Conservation (phyloP, 2,329 filamentous ascomycete species). For the Cyphellophora europaea region DNA sequence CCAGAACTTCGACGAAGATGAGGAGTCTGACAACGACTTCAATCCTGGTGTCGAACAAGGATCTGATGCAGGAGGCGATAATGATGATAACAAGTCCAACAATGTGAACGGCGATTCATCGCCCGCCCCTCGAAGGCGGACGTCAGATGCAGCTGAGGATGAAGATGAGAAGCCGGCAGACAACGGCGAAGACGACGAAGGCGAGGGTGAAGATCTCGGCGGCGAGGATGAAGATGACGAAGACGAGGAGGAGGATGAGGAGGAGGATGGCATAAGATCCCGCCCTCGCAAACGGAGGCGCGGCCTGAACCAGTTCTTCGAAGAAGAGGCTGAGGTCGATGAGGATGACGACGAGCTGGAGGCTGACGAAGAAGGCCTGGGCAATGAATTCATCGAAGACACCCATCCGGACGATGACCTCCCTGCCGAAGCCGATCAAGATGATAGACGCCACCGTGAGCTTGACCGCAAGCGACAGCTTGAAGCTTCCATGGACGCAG, state of each 20-base stretch:
- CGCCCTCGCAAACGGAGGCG: conserved; percentile 67
- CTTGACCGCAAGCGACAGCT: conserved; percentile 86
- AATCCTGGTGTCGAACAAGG: conserved; percentile 68
- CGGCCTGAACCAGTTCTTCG: conserved; percentile 78
- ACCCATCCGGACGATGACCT: conserved; percentile 84
- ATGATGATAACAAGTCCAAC: conserved; percentile 20
- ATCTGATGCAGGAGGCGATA: conserved; percentile 63
- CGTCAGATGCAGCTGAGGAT: conserved; percentile 26
- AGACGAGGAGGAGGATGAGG: conserved; percentile 26
- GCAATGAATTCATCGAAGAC: conserved; percentile 79
- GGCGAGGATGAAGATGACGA: conserved; percentile 43
- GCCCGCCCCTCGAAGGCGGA: conserved; percentile 30
- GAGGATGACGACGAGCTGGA: conserved; percentile 81
- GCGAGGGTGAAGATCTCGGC: conserved; percentile 28
- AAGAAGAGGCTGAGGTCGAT: conserved; percentile 97
- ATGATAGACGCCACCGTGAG: conserved; percentile 87
- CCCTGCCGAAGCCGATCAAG: conserved; percentile 64
- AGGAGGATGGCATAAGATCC: conserved; percentile 33
- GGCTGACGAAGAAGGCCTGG: conserved; percentile 81
- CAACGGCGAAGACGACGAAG: conserved; percentile 25
- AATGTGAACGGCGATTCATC: conserved; percentile 27
- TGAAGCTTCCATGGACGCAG: conserved; percentile 79
- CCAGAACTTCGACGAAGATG: conserved; percentile 42
- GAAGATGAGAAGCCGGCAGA: conserved; percentile 27
- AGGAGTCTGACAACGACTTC: conserved; percentile 76